These are phyloP conservation scores for Talaromyces amestolkiae DNA, from an alignment of 2,329 filamentous ascomycete species.

Conservation along the genomic window DNA sequence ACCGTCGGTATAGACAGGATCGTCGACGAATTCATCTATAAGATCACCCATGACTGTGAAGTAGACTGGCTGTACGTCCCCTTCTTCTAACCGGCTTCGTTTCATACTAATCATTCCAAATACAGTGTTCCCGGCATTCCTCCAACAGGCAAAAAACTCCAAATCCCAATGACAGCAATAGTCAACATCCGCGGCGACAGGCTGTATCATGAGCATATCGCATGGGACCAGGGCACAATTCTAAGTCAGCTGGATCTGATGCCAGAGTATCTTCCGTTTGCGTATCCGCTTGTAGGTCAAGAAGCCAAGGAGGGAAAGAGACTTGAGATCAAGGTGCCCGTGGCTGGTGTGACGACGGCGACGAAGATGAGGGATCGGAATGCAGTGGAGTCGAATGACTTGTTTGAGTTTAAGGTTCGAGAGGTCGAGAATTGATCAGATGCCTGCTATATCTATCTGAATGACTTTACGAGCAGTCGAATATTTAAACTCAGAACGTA, in stretches of 20 bases:
- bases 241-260: constrained; percentile 62
- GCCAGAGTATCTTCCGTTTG: constrained; percentile 64
- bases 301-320: constrained; percentile 37
- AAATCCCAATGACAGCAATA: constrained; percentile 63
- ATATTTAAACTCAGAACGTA: too few species aligned
- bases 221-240: constrained; percentile 66
- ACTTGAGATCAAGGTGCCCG: constrained; percentile 61
- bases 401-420: constrained; percentile 48
- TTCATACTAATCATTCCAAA: background rate
- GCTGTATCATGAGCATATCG: constrained; percentile 68
- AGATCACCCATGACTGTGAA: constrained; percentile 60
- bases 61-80: constrained; percentile 65
- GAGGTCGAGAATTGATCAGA: constrained; percentile 20
- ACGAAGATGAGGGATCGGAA: constrained; percentile 53
- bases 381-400: constrained; percentile 52
- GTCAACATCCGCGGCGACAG: constrained; percentile 68
- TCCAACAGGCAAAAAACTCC: constrained; percentile 53
- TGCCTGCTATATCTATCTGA: too few species aligned
- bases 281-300: constrained; percentile 51
- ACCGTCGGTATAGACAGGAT: constrained; percentile 71
- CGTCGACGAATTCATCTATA: constrained; percentile 68
- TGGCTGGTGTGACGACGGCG: constrained; percentile 55
- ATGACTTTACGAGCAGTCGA: background rate
- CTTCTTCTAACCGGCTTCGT: background rate
- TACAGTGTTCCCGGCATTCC: constrained; percentile 54